Base-by-base conservation (phyloP, 257 asterid species). In the Nicotiana tabacum region DNA sequence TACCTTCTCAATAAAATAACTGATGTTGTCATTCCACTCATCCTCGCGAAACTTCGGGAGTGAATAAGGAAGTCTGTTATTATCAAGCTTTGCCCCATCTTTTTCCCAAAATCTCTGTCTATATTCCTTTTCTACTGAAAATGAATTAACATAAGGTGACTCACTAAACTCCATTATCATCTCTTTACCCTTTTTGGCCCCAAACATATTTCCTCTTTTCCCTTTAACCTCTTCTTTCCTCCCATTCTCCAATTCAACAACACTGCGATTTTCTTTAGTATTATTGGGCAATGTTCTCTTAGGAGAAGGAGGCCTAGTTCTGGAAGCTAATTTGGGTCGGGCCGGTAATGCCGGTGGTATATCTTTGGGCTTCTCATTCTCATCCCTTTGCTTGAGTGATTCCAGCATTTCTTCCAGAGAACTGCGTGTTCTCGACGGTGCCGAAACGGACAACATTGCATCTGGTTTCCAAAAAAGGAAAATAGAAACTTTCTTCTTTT, bases 331-430 rank as follows among this genome's bases (percentile, higher is more conserved):
- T 89, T 61, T 90, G 21, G 99, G 98, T 57, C 99, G 88, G 3
- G 90, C 72, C 61, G 99, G 99, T 30, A 96, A 91, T 61, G 92
- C 98, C 60, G 99, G 99, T 6, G 98, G 98, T 77, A 89, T 27
- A 84, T 93, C 98, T 84, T 85, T 90, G 9, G 92, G 91, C 85
- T 29, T 84, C 78, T 93, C 95, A 74, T 46, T 37, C 77, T 90
- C 97, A 11, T 91, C 98, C 78, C 92, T 89, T 53, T 82, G 89
- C 90, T 85, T 90, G 81, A 96, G 92, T 30, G 94, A 87, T 35
- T 96, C 98, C 91, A 96, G 89, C 99, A 94, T 96, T 77, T 88
- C 98, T 89, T 96, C 99, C 80, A 96, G 86, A 80, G 98, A 94
- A 92, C 99, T 96, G 81, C 95, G 89, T 70, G 89, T 85, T 29